Percentiles rank a stretch among this genome's conserved stretches.
phyloP scores from a whole-genome alignment of 73 alveolate species.

The Urostyla sp. region DNA sequence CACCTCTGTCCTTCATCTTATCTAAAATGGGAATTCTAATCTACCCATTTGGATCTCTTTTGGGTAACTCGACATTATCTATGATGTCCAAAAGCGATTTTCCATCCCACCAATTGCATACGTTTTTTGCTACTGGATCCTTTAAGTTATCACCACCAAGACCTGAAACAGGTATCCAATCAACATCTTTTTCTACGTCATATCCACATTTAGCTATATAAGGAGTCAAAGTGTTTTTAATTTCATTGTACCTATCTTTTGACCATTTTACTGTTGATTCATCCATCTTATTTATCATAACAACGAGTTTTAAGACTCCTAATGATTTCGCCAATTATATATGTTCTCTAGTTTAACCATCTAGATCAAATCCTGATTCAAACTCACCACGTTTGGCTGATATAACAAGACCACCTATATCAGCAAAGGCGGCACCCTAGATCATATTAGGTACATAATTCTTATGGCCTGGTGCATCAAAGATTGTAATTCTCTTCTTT shows the following conservation, averaged over 20 bases:
- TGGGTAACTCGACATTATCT: slow-evolving; percentile 91
- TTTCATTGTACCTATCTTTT: slow-evolving; percentile 93
- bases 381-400: slow-evolving; percentile 99
- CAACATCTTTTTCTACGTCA: slow-evolving; percentile 83
- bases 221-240: slow-evolving; percentile 75
- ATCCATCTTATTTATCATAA: slow-evolving; percentile 99
- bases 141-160: slow-evolving; percentile 95
- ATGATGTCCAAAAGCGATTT: slow-evolving; percentile 94
- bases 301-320: slow-evolving; percentile 94
- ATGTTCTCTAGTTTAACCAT: slow-evolving; percentile 99
- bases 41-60: slow-evolving; percentile 96
- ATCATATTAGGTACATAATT: slow-evolving; percentile 99
- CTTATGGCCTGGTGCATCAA: slow-evolving; percentile 99
- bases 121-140: slow-evolving; percentile 72
- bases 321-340: slow-evolving; percentile 96
- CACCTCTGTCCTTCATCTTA: slow-evolving; percentile 93
- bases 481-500: slow-evolving; percentile 77
- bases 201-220: slow-evolving; percentile 85
- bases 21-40: slow-evolving; percentile 93
- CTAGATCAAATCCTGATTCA: slow-evolving; percentile 99
- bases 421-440: slow-evolving; percentile 99
- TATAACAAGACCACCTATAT: slow-evolving; percentile 92
- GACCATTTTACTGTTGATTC: slow-evolving; percentile 97
- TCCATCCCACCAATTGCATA: slow-evolving; percentile 97
- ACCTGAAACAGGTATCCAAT: slow-evolving; percentile 97